These are phyloP conservation scores for Rhizoctonia solani DNA, from an alignment of 1,284 basidiomycete species.

Conservation along the genomic window DNA sequence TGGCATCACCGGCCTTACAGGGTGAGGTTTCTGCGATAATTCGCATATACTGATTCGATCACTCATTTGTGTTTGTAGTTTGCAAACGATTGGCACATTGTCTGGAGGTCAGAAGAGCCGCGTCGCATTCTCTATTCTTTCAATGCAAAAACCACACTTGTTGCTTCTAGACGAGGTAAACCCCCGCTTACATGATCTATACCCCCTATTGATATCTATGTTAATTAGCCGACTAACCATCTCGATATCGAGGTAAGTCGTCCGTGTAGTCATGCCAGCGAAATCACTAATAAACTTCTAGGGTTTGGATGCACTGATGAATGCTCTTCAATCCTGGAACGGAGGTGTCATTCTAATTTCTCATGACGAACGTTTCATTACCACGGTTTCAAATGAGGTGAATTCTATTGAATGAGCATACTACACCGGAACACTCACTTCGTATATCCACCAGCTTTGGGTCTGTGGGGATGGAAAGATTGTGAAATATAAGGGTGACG, in stretches of 20 bases:
- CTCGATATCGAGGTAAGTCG: constrained; percentile 82
- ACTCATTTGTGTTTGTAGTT: constrained; percentile 48
- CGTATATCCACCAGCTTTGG: constrained; percentile 63
- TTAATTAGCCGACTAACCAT: constrained; percentile 90
- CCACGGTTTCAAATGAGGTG: constrained; percentile 78
- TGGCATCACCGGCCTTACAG: constrained; percentile 96
- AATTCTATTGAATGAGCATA: constrained; percentile 44
- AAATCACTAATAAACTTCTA: constrained; percentile 41
- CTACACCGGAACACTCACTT: constrained; percentile 19
- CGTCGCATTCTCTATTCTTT: constrained; percentile 93
- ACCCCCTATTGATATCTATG: neutral
- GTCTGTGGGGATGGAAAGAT: constrained; percentile 88
- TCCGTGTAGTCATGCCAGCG: neutral
- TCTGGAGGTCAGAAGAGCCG: constrained; percentile 97
- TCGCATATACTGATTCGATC: neutral
- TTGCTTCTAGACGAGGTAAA: constrained; percentile 85
- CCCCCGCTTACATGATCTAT: constrained; percentile 11
- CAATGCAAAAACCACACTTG: constrained; percentile 85
- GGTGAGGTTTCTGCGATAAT: constrained; percentile 50
- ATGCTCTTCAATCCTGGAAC: constrained; percentile 86
- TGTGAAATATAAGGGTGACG: constrained; percentile 86
- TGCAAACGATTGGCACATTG: constrained; percentile 81
- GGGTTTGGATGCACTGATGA: constrained; percentile 95
- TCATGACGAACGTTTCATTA: constrained; percentile 94
- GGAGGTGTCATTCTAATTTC: constrained; percentile 95